A percentile compares a stretch with the other conserved stretches of the same genome.
These are phyloP conservation scores for Tylopilus plumbeoviolaceoides DNA, from an alignment of 768 basidiomycete genomes.

Conservation along the genomic window DNA sequence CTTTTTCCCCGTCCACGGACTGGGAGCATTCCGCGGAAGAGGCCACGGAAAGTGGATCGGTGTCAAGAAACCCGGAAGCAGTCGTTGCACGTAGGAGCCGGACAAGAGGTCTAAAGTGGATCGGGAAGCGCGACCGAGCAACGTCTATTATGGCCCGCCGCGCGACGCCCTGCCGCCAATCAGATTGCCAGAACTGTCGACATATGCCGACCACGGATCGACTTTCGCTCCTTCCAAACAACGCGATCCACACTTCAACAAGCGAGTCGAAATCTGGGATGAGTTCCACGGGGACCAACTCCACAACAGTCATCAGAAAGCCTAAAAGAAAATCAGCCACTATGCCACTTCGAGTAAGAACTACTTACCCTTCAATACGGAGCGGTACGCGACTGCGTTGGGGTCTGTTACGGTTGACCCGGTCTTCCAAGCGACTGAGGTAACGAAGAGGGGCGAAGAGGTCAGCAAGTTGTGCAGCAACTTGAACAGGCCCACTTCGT, in stretches of 20 bases:
- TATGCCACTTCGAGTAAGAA: background rate
- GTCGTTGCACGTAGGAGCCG: slow-evolving; percentile 75
- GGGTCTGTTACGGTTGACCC: slow-evolving; percentile 69
- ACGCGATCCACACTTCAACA: slow-evolving; percentile 71
- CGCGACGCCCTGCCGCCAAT: slow-evolving; percentile 61
- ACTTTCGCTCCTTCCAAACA: slow-evolving; percentile 71
- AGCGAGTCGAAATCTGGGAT: slow-evolving; percentile 70
- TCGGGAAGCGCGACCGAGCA: slow-evolving; percentile 77
- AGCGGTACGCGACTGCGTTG: slow-evolving; percentile 75
- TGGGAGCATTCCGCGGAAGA: slow-evolving; percentile 40
- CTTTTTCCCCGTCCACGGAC: slow-evolving; percentile 37
- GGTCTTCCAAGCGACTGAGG: slow-evolving; percentile 62
- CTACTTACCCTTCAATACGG: slow-evolving; percentile 74
- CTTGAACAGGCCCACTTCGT: slow-evolving; percentile 56
- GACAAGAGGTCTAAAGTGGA: slow-evolving; percentile 66
- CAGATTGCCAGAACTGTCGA: slow-evolving; percentile 77
- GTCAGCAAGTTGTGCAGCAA: slow-evolving; percentile 58
- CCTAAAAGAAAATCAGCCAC: slow-evolving; percentile 42
- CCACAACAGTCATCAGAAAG: slow-evolving; percentile 68
- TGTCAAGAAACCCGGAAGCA: slow-evolving; percentile 71
- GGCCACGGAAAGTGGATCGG: slow-evolving; percentile 55
- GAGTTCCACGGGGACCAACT: slow-evolving; percentile 71
- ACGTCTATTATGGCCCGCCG: slow-evolving; percentile 83
- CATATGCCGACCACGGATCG: slow-evolving; percentile 64
- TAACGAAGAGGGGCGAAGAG: slow-evolving; percentile 72